Base-by-base conservation (phyloP, 1,284 basidiomycete species). In the Ustilago cynodontis region DNA sequence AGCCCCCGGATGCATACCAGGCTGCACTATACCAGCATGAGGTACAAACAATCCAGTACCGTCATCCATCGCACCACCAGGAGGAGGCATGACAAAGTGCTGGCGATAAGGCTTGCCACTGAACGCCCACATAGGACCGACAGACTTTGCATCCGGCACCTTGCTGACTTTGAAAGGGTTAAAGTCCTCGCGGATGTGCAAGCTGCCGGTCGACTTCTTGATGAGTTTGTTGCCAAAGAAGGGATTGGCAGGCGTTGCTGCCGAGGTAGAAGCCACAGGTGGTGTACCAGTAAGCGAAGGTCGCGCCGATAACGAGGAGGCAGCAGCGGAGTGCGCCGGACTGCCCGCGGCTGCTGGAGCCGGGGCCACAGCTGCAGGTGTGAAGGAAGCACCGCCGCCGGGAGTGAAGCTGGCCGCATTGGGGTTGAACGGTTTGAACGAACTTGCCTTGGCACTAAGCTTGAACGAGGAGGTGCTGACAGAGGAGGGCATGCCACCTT, bases 181-280 rank as follows among this genome's bases (percentile, higher is more conserved):
- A 86, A 97, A 98, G 82, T 97, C 95, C 80, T 95, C 93, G 87
- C 94, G 93, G 81, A 94, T 89, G 83, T 94, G 92, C 49, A 94
- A 90, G 22, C 90, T 65, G 14, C 65, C 59, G 2, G 88, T 88
- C 87, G 92, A 92, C 89, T 94, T 93, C 85, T 92, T 90, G 43
- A 87, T 85, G 26, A 88, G 86, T 41, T 91, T 91, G 45, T 90
- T 89, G 56, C 93, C 93, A 86, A 95, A 97, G 91, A 97, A 98
- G 13, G 92, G 91, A 84, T 95, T 94, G 71, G 83, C 75, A 47
- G 80, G 86, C 41, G 88, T 71, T 22, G 81, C 78, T 24, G 85
- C 67, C n/a, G 71, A 64, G n/a, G 64, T 63, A 28, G 77, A 56
- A 51, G 64, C 71, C 22, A 63, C 50, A 26, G 68, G 59, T 10